phyloP scores from a whole-genome alignment of 129 eudicot genomes.

The Sambucus nigra region DNA sequence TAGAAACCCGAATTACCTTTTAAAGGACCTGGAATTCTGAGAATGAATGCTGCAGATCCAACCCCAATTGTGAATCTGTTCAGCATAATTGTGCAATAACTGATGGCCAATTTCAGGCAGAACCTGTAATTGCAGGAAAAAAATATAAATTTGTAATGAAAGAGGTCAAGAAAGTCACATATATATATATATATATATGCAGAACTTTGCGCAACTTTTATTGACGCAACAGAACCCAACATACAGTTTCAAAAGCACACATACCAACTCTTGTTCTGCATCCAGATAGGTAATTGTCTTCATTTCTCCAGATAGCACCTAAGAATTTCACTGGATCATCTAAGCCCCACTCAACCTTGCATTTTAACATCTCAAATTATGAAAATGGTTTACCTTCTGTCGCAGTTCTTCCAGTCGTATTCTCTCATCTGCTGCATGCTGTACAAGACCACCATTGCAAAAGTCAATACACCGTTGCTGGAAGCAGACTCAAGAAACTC shows the following conservation, averaged over 20 bases:
- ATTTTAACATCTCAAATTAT: not conserved
- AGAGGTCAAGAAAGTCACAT: slow-evolving; percentile 7
- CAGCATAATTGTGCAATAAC: slow-evolving; percentile 65
- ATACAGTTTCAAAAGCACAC: slow-evolving; percentile 1
- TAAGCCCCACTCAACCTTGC: slow-evolving; percentile 1
- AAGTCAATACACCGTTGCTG: slow-evolving; percentile 1
- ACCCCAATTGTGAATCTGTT: slow-evolving; percentile 74
- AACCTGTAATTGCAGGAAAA: slow-evolving; percentile 30
- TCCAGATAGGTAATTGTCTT: slow-evolving; percentile 69
- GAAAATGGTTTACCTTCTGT: slow-evolving; percentile 45
- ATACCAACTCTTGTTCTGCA: slow-evolving; percentile 74
- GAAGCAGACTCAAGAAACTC: slow-evolving; percentile 5
- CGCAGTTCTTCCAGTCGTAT: slow-evolving; percentile 88
- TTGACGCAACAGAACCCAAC: not conserved
- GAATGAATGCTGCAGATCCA: slow-evolving; percentile 84
- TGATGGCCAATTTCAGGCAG: slow-evolving; percentile 87
- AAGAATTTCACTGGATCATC: slow-evolving; percentile 6
- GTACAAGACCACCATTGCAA: slow-evolving; percentile 21
- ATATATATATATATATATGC: not conserved
- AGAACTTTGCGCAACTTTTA: not conserved
- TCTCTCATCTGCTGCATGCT: slow-evolving; percentile 99
- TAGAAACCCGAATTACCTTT: slow-evolving; percentile 37
- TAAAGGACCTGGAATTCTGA: slow-evolving; percentile 52
- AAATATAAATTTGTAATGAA: slow-evolving; percentile 2
- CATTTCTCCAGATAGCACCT: slow-evolving; percentile 89